Conservation (phyloP, 106 monocot species). For the Hemerocallis citrina region DNA sequence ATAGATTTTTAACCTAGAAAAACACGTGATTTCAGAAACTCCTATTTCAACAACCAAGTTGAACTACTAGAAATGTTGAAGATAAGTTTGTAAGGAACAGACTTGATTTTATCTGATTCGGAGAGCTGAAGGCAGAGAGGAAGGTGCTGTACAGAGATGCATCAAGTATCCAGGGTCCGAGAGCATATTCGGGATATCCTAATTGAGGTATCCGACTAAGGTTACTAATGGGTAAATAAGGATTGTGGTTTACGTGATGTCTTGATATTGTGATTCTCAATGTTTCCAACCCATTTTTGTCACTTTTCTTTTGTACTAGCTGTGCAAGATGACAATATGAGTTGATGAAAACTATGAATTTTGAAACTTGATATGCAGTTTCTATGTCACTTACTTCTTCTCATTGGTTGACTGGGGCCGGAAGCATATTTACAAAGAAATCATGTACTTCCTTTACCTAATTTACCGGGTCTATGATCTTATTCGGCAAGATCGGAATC, state of each 20-base stretch:
- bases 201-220: neutral
- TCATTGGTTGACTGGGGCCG: neutral
- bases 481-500: neutral
- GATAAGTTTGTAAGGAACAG: neutral
- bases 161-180: constrained; percentile 8
- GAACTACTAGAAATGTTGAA: neutral
- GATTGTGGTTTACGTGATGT: constrained; percentile 1
- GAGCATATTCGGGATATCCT: constrained; percentile 7
- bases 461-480: neutral
- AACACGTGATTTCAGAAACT: neutral
- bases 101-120: neutral
- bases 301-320: neutral
- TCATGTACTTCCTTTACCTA: neutral
- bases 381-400: neutral
- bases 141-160: neutral
- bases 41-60: neutral
- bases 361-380: neutral
- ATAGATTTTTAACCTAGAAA: neutral
- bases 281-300: neutral
- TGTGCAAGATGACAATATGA: neutral
- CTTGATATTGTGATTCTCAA: neutral
- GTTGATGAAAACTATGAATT: neutral
- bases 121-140: neutral
- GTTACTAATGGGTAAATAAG: neutral
- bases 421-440: neutral